Evolutionary conservation across 2,329 filamentous ascomycete genomes (phyloP), one percentile per base, ranked within the genome.

Genomic region (Ophiostoma ulmi): DNA sequence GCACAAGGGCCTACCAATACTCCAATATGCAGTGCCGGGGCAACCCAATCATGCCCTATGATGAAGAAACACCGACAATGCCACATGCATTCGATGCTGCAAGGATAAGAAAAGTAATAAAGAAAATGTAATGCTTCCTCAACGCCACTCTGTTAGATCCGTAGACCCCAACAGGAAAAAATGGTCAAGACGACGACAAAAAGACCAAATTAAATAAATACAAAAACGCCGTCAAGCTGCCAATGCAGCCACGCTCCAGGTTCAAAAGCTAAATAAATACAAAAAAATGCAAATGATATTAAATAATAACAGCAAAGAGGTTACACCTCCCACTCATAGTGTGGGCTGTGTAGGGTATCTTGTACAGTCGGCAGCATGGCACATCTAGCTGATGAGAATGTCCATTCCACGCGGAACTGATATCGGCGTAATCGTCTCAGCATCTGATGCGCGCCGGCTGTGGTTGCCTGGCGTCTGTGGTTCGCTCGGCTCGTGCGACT

Each of bases 361-460:
- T 61, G 10, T 63, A 39, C 0, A 11, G 7, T n/a, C 36, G 20
- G 36, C 13, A 13, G 44, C 14, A 36, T 38, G 35, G 13, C 13
- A 17, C 8, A 44, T 10, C 69, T 67, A 75, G 67, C 82, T 76
- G 70, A 83, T 77, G 11, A 83, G 71, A 10, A 73, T 72, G 13
- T 72, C 76, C 79, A 84, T 80, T 44, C 78, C 79, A 7, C 77
- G 77, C 5, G 83, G 83, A 14, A 80, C 73, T 2, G 79, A 80
- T 22, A 76, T 78, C 7, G 83, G 81, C 61, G 81, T 83, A 67
- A 84, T 81, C 8, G 81, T 83, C 22, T 80, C 55, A 5, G 69
- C 70, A 14, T 69, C 70, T 1, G 70, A 72, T 1, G 58, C n/a
- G 36, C 68, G 58, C n/a, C 72, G 68, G 68, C 70, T 71, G 41